Base-by-base conservation (phyloP, 1,284 basidiomycete species). In the Moniliella sp. region DNA sequence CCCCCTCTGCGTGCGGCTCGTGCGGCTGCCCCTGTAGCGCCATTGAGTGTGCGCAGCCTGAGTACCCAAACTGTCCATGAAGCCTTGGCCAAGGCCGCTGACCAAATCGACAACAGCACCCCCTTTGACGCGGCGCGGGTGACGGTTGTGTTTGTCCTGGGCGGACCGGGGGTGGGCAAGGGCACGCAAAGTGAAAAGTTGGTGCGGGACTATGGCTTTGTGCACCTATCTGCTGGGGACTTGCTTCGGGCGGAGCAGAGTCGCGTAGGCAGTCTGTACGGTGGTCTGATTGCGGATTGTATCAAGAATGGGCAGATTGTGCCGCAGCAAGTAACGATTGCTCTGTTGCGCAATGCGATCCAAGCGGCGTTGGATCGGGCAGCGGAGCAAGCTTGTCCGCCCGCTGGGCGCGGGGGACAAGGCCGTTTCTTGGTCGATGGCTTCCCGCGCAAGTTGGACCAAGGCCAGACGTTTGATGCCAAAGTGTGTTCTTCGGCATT, bases 401-500 rank as follows among this genome's bases (percentile, higher is more conserved):
- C 13, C n/a, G n/a, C n/a, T 15, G 88, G 83, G 83, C 59, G 62
- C 15, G 65, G 71, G 30, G 80, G 76, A 25, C 68, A 67, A 38
- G 80, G 79, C 25, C 73, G 82, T 30, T 97, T 97, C 69, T 69
- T 97, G 43, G 76, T 99, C 46, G 91, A 99, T 48, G 91, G 91
- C 3, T 97, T 97, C 66, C 91, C 91, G 28, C 71, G 91, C 40
- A 82, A 93, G 69, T 84, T 97, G 83, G 91, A 97, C 62, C 91
- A 99, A 65, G 88, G 86, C 0, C 47, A 76, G 55, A 76, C 76
- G 62, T 99, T 97, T 56, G 91, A 97, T 57, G 68, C 80, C 54
- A 70, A 81, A 78, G 76, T 91, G 35, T 86, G 82, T 64, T 49
- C 66, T 34, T 77, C 80, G 1, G 69, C 74, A 1, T 68, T 77